Evolutionary conservation across 169 alveolate genomes (phyloP).

Genomic region (Plasmodium cynomolgi): DNA sequence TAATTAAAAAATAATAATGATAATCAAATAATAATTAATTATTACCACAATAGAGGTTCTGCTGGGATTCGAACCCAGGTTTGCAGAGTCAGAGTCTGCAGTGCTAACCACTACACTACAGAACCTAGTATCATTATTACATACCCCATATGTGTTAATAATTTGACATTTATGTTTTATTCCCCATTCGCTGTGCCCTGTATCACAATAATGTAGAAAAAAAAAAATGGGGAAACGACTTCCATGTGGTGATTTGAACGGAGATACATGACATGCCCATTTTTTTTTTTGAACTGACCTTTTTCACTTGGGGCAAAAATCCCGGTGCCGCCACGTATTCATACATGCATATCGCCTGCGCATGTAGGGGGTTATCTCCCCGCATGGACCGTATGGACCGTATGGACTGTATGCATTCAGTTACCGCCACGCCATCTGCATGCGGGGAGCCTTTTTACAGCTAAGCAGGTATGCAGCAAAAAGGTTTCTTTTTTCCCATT

Average conservation of each 20-base stretch:
- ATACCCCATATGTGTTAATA: not conserved
- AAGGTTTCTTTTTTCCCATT: not conserved
- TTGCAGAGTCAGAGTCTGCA: slow-evolving; percentile 88
- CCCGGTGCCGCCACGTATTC: not conserved
- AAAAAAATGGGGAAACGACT: not conserved
- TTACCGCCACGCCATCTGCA: not conserved
- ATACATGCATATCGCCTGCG: not conserved
- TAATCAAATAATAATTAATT: not conserved
- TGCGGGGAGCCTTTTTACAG: not conserved
- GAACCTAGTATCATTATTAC: slow-evolving; percentile 56
- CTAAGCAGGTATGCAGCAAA: not conserved
- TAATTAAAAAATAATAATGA: not conserved
- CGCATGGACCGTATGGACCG: not conserved
- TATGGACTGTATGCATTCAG: not conserved
- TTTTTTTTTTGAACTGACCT: not conserved
- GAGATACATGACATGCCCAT: not conserved
- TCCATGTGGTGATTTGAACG: not conserved
- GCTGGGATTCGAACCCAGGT: slow-evolving; percentile 88
- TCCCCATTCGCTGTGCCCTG: not conserved
- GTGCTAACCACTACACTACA: slow-evolving; percentile 88
- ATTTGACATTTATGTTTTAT: not conserved
- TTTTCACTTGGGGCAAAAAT: not conserved
- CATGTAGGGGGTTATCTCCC: not conserved
- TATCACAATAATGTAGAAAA: not conserved
- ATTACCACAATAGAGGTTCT: too few relatives aligned